A percentile compares a stretch with the other conserved stretches of the same genome.
Evolutionary conservation across 1,284 basidiomycete species (phyloP).

Genomic region (Entoloma clypeatum): DNA sequence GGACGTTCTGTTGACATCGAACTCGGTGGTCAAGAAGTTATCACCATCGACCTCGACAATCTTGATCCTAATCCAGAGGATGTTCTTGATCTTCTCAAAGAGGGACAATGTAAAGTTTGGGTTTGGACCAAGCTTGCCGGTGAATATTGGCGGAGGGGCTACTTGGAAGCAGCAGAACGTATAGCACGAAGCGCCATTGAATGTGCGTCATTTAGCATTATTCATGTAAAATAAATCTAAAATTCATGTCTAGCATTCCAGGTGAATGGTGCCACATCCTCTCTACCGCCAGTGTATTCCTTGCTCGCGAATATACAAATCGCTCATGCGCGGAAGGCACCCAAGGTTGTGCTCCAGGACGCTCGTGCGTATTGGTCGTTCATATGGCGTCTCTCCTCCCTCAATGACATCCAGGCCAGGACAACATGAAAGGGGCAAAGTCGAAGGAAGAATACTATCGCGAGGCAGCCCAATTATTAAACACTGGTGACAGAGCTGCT

Average conservation of each 20-base stretch:
- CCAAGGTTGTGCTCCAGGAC: constrained; percentile 69
- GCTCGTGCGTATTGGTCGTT: constrained; percentile 56
- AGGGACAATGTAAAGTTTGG: constrained; percentile 63
- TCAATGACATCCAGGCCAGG: constrained; percentile 58
- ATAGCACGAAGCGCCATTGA: constrained; percentile 61
- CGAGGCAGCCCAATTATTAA: constrained; percentile 69
- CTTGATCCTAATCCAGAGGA: constrained; percentile 72
- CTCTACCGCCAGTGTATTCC: constrained; percentile 66
- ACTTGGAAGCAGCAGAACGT: constrained; percentile 64
- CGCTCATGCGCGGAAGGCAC: constrained; percentile 73
- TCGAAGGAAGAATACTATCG: constrained; percentile 68
- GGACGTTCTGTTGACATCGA: constrained; percentile 62
- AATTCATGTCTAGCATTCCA: constrained; percentile 44
- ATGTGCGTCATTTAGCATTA: constrained; percentile 43
- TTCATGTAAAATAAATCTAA: constrained; percentile 10
- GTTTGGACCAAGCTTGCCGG: constrained; percentile 76
- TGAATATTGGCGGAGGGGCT: constrained; percentile 73
- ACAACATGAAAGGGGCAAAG: constrained; percentile 56
- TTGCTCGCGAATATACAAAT: constrained; percentile 83
- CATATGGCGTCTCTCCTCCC: constrained; percentile 11
- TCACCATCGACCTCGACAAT: constrained; percentile 75
- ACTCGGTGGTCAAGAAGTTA: constrained; percentile 73
- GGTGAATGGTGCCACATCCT: constrained; percentile 41
- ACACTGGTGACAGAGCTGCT: constrained; percentile 55
- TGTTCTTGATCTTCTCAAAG: constrained; percentile 64